These are phyloP conservation scores for Herpetomonas muscarum DNA, from an alignment of 208 protist genomes.

Conservation along the genomic window DNA sequence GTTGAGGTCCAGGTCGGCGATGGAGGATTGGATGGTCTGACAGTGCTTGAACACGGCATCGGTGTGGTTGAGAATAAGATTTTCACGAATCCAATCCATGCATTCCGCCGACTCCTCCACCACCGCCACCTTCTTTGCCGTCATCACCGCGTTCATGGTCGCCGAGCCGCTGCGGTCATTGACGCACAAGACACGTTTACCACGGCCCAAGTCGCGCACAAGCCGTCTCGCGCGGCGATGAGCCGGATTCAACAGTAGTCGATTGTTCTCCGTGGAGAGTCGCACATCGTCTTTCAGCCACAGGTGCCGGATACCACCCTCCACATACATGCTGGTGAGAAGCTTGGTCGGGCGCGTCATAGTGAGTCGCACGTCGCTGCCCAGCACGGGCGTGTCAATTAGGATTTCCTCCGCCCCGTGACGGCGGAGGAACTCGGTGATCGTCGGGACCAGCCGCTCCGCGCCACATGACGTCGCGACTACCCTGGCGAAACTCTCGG, in stretches of 20 bases:
- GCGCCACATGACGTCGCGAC: constrained; percentile 63
- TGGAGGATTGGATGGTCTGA: constrained; percentile 33
- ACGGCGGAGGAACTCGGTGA: constrained; percentile 61
- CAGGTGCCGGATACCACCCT: constrained; percentile 64
- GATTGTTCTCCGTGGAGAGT: constrained; percentile 37
- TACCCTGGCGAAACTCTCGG: constrained; percentile 67
- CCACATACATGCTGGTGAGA: constrained; percentile 48
- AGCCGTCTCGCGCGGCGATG: constrained; percentile 59
- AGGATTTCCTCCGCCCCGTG: constrained; percentile 71
- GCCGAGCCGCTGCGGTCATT: constrained; percentile 70
- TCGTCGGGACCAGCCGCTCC: constrained; percentile 68
- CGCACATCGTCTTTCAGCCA: constrained; percentile 41
- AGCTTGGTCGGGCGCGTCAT: constrained; percentile 49
- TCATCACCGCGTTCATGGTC: constrained; percentile 72
- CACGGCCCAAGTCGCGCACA: constrained; percentile 56
- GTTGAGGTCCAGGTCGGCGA: constrained; percentile 33
- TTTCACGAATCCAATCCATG: constrained; percentile 56
- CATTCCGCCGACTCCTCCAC: constrained; percentile 35
- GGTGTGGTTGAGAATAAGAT: constrained; percentile 71
- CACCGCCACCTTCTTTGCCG: constrained; percentile 67
- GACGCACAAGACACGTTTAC: constrained; percentile 71
- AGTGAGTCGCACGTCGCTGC: constrained; percentile 34
- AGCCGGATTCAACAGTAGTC: constrained; percentile 58
- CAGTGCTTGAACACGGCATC: constrained; percentile 50
- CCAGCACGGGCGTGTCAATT: constrained; percentile 63